A percentile compares a stretch with the other conserved stretches of the same genome.
These are phyloP conservation scores for Sextonia rubra DNA, from an alignment of 164 flowering plant species.

Conservation along the genomic window DNA sequence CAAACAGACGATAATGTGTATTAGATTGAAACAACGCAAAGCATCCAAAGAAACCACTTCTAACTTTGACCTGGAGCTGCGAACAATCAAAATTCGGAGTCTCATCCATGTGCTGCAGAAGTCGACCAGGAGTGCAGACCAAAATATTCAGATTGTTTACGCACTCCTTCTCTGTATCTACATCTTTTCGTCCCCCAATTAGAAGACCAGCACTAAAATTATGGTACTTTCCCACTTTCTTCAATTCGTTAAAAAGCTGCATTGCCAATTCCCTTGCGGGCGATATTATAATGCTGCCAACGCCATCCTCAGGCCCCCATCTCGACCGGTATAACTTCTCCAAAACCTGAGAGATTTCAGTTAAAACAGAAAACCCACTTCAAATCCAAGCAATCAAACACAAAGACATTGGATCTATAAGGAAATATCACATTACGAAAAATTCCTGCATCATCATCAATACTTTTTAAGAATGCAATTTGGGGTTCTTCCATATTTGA, in stretches of 20 bases:
- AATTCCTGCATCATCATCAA: too few relatives aligned
- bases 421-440: too few relatives aligned
- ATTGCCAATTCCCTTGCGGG: slow-evolving; percentile 92
- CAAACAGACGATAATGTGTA: too few relatives aligned
- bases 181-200: slow-evolving; percentile 92
- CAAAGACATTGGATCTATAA: too few relatives aligned
- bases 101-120: slow-evolving; percentile 98
- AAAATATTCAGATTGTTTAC: slow-evolving; percentile 75
- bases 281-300: slow-evolving; percentile 88
- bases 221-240: slow-evolving; percentile 70
- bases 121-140: slow-evolving; percentile 96
- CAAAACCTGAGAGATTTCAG: slow-evolving; percentile 45
- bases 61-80: slow-evolving; percentile 70
- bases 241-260: slow-evolving; percentile 76
- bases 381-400: too few relatives aligned
- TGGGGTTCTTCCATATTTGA: too few relatives aligned
- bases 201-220: slow-evolving; percentile 87
- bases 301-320: slow-evolving; percentile 89
- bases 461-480: too few relatives aligned
- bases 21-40: neutral
- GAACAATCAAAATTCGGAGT: slow-evolving; percentile 95
- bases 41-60: slow-evolving; percentile 1
- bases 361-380: too few relatives aligned
- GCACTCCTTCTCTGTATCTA: slow-evolving; percentile 65
- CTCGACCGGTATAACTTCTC: slow-evolving; percentile 77